Percentiles rank a stretch among this genome's conserved stretches.
Evolutionary conservation across 495 filamentous ascomycete species (phyloP).

Genomic region (Trypethelium eluteriae): DNA sequence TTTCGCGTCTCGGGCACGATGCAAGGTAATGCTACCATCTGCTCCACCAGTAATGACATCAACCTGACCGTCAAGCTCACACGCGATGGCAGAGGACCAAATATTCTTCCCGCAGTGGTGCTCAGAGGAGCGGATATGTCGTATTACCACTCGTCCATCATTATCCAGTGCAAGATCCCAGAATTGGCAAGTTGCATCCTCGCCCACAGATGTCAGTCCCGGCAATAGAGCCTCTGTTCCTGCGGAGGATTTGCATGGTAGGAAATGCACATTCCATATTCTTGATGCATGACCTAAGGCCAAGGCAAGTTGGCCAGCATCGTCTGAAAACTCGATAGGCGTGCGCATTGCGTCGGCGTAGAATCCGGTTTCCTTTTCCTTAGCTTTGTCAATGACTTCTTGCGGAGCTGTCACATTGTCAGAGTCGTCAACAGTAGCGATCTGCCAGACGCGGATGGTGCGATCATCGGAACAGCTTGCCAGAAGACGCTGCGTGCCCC

Average conservation of each 20-base stretch:
- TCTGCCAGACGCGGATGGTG: conserved; percentile 83
- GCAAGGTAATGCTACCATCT: conserved; percentile 51
- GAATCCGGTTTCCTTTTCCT: conserved; percentile 15
- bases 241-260: conserved; percentile 28
- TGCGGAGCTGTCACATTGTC: conserved; percentile 31
- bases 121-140: conserved; percentile 44
- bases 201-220: conserved; percentile 26
- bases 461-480: conserved; percentile 94
- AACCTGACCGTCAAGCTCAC: conserved; percentile 23
- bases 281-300: conserved; percentile 80
- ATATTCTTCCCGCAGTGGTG: conserved; percentile 83
- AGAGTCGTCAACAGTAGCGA: conserved; percentile 45
- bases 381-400: conserved; percentile 32
- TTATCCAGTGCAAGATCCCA: conserved; percentile 17
- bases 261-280: conserved; percentile 78
- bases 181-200: conserved; percentile 27
- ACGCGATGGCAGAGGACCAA: conserved; percentile 62
- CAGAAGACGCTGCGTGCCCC: conserved; percentile 49
- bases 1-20: neutral
- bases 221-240: neutral
- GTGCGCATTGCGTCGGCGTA: neutral
- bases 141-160: conserved; percentile 35
- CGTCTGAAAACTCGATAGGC: conserved; percentile 24
- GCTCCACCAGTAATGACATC: conserved; percentile 75
- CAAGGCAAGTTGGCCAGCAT: conserved; percentile 43